Evolutionary conservation across 2,329 filamentous ascomycete genomes (phyloP).

Genomic region (Neurospora sp.): DNA sequence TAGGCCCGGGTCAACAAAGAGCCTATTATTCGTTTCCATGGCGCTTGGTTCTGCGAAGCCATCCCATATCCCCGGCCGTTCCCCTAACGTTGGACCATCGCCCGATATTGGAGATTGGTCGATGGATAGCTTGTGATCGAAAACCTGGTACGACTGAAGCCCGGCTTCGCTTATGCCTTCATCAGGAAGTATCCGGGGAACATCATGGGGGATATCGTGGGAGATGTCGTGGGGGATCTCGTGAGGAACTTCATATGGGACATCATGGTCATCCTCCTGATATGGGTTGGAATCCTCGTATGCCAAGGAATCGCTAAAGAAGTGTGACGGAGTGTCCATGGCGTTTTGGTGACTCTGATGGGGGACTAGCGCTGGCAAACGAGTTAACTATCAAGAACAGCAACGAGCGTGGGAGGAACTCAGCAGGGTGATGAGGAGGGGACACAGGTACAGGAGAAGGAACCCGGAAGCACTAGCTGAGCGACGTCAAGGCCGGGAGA

Average conservation of each 20-base stretch:
- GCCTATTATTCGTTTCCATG: conserved; percentile 7
- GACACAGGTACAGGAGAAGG: neutral
- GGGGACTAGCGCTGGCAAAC: neutral
- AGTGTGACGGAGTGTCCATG: conserved; percentile 18
- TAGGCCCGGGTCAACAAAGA: conserved; percentile 14
- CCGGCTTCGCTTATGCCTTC: neutral
- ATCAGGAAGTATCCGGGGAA: neutral
- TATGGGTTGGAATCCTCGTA: conserved; percentile 13
- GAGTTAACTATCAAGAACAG: neutral
- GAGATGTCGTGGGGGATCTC: neutral
- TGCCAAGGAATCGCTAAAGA: conserved; percentile 16
- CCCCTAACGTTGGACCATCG: neutral
- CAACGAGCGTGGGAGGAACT: neutral
- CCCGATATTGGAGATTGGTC: conserved; percentile 2
- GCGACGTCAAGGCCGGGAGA: neutral
- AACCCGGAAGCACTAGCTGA: neutral
- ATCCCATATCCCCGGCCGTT: conserved; percentile 7
- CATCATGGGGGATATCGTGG: neutral
- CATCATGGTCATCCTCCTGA: conserved; percentile 12
- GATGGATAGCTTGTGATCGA: conserved; percentile 7
- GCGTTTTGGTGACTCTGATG: conserved; percentile 1
- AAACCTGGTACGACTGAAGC: conserved; percentile 8
- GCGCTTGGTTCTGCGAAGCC: conserved; percentile 8
- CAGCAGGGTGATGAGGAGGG: neutral
- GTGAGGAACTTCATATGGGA: neutral